Evolutionary conservation across 257 asterid species (phyloP).

Genomic region (Solanum habrochaites): DNA sequence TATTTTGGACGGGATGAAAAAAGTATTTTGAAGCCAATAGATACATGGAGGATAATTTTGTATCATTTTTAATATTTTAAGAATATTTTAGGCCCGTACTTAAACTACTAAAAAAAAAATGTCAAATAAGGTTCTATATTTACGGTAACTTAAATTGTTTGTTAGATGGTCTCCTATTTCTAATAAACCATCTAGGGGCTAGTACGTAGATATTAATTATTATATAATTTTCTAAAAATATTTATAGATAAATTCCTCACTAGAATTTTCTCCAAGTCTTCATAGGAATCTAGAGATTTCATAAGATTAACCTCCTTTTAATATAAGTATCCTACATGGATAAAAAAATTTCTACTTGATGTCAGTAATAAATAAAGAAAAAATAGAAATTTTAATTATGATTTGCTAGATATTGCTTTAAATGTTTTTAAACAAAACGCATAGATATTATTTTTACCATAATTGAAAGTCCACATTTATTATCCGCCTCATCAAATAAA

Average conservation of each 20-base stretch:
- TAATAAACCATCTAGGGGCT: background rate
- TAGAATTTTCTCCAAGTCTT: background rate
- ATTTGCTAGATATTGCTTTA: background rate
- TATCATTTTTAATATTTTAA: too few relatives aligned
- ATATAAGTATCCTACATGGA: background rate
- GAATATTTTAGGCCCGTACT: too few relatives aligned
- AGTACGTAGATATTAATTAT: background rate
- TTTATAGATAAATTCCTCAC: background rate
- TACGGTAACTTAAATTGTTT: too few relatives aligned
- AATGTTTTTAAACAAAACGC: background rate
- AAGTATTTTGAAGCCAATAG: too few relatives aligned
- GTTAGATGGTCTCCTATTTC: background rate
- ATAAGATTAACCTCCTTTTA: background rate
- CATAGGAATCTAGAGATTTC: background rate
- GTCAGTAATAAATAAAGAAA: background rate
- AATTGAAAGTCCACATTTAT: background rate
- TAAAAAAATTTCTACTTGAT: background rate
- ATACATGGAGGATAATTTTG: too few relatives aligned
- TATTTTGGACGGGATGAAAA: too few relatives aligned
- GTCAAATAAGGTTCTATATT: background rate
- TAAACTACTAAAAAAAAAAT: too few relatives aligned
- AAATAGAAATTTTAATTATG: background rate
- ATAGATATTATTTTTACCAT: background rate
- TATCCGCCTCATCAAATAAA: background rate
- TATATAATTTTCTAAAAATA: too few relatives aligned